These are phyloP conservation scores for Globisporangium spinosum DNA, from an alignment of 352 stramenopile genomes.

Conservation along the genomic window DNA sequence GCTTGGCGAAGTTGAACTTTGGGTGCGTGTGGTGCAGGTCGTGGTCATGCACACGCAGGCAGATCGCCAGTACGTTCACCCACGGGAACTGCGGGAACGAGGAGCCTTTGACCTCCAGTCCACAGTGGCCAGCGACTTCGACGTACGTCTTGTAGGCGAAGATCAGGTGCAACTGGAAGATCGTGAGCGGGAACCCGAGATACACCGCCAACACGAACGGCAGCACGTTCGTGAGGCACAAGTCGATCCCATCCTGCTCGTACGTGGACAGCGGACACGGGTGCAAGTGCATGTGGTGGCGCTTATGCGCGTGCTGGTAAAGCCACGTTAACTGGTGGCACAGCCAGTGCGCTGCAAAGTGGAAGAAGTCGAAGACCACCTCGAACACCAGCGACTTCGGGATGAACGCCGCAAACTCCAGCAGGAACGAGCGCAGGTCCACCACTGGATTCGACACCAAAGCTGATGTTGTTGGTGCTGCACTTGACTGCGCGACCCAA, in stretches of 20 bases:
- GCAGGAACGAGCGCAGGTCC: slow-evolving; percentile 21
- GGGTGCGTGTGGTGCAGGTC: slow-evolving; percentile 84
- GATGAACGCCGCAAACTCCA: slow-evolving; percentile 62
- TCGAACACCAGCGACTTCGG: slow-evolving; percentile 85
- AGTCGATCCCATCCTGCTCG: slow-evolving; percentile 72
- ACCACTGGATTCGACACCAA: not conserved
- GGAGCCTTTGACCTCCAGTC: slow-evolving; percentile 78
- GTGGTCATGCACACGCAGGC: slow-evolving; percentile 75
- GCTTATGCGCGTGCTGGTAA: slow-evolving; percentile 82
- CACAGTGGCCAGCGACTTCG: slow-evolving; percentile 80
- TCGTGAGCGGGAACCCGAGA: slow-evolving; percentile 43
- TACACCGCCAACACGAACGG: slow-evolving; percentile 54
- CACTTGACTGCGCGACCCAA: slow-evolving; percentile 32
- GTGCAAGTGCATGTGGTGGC: slow-evolving; percentile 74
- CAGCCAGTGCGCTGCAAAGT: slow-evolving; percentile 73
- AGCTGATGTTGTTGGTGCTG: not conserved
- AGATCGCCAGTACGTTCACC: slow-evolving; percentile 49
- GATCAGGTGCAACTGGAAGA: slow-evolving; percentile 65
- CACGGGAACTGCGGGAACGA: slow-evolving; percentile 85
- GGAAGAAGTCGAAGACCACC: slow-evolving; percentile 83
- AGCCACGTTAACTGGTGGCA: slow-evolving; percentile 67
- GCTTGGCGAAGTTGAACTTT: slow-evolving; percentile 86
- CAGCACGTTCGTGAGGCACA: slow-evolving; percentile 74
- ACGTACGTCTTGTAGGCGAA: slow-evolving; percentile 90
- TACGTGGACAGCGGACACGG: slow-evolving; percentile 81